Evolutionary conservation across 1,139 yeast genomes (phyloP), one percentile per base, ranked within the genome.

Genomic region (Candida smagusa): DNA sequence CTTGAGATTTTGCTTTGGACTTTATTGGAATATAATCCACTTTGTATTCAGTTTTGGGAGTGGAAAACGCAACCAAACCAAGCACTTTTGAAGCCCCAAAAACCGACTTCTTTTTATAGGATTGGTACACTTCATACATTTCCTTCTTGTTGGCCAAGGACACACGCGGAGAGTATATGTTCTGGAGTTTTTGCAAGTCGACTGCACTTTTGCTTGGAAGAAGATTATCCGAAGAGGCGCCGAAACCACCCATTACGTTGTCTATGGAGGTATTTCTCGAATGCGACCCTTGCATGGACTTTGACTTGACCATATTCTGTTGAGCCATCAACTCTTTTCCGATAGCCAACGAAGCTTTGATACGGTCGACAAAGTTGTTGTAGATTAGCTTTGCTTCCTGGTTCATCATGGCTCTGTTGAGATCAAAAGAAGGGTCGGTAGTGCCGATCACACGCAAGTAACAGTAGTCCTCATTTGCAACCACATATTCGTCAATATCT

Each of bases 401-500:
- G 44, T 51, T 52, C 28, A 61, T 63, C 69, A 57, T 54, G 9
- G 54, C 48, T 35, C 64, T 37, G 41, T 65, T 65, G 22, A 61
- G 44, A 29, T 57, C 60, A 38, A 56, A 61, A 11, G 56, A 43
- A 12, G 56, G 50, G 31, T 56, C 59, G 3, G 61, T 52, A 4
- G 45, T 41, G 1, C 61, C 61, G 8, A 51, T 51, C 12, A 57
- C 60, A 35, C 61, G 54, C 36, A 58, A 50, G 43, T 51, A 67
- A 36, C 49, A 59, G 36, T 49, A 56, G 28, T 55, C 63, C 39
- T 67, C 70, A 35, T 59, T 63, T 3, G 63, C 64, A 11, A 68
- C 62, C 16, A 68, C 67, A 35, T 61, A 65, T 44, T 68, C 72
- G 42, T 68, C 70, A 3, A 47, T 47, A 9, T 38, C 28, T 2